These are phyloP conservation scores for Mortierella sp. DNA, from an alignment of 371 early-diverging fungal genomes.

Conservation along the genomic window DNA sequence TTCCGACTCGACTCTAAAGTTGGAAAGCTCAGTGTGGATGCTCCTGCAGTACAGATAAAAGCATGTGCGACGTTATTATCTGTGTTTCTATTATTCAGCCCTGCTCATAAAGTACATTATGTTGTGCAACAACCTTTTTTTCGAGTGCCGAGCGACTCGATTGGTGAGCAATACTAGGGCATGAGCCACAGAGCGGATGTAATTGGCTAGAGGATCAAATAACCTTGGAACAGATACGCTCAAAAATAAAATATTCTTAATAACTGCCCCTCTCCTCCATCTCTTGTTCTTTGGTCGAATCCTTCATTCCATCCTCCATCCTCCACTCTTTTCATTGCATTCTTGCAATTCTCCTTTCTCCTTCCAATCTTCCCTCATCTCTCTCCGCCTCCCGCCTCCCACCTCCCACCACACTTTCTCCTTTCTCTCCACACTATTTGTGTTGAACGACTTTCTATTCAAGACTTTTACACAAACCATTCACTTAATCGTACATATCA, in stretches of 20 bases:
- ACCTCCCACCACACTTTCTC: background rate
- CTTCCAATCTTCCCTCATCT: background rate
- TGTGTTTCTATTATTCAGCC: no score
- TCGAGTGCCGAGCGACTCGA: background rate
- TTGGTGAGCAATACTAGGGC: background rate
- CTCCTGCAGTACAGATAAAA: no score
- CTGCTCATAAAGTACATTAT: no score
- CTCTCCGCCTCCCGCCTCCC: background rate
- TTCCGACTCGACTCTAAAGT: no score
- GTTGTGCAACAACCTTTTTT: background rate
- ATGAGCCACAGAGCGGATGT: background rate
- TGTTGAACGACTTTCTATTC: background rate
- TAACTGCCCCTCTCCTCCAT: background rate
- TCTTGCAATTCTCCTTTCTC: background rate
- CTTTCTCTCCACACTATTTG: background rate
- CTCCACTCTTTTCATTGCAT: background rate
- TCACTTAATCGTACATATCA: background rate
- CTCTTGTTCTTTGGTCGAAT: background rate
- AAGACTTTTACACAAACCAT: background rate
- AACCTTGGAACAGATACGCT: background rate
- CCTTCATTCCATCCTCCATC: background rate
- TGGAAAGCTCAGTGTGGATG: no score
- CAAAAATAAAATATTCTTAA: background rate
- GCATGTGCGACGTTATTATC: no score
- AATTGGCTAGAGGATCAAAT: background rate